These are phyloP conservation scores for Pyrenophora teres DNA, from an alignment of 2,329 filamentous ascomycete genomes.

Conservation along the genomic window DNA sequence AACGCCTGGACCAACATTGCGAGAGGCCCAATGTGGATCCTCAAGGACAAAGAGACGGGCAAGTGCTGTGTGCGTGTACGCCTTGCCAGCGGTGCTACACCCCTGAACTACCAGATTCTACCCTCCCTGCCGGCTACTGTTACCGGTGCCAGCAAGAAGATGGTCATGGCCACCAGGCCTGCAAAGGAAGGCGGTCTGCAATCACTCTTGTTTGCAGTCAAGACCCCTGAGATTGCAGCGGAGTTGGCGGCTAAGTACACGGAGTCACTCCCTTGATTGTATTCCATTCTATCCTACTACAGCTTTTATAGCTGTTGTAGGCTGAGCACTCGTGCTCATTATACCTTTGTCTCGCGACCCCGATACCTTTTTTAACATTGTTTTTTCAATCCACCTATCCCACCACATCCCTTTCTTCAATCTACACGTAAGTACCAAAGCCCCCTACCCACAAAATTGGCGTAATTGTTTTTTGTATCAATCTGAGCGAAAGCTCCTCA, in stretches of 20 bases:
- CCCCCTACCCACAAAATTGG: constrained; percentile 19
- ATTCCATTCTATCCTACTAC: neutral
- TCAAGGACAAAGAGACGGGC: constrained; percentile 43
- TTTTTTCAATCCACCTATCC: neutral
- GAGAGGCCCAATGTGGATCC: constrained; percentile 42
- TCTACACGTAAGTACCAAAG: constrained; percentile 1
- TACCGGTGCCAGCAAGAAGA: constrained; percentile 35
- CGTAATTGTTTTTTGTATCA: constrained; percentile 10
- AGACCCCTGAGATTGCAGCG: constrained; percentile 35
- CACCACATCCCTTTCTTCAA: neutral
- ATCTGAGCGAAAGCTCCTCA: neutral
- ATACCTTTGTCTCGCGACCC: neutral
- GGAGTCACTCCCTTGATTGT: constrained; percentile 28
- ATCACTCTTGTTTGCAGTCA: constrained; percentile 34
- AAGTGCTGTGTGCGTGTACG: constrained; percentile 43
- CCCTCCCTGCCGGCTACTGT: constrained; percentile 30
- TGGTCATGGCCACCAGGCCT: constrained; percentile 32
- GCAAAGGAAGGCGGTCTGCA: constrained; percentile 32
- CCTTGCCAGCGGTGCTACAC: constrained; percentile 36
- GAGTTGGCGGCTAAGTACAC: constrained; percentile 40
- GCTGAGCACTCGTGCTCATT: neutral
- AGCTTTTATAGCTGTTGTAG: neutral
- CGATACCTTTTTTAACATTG: neutral
- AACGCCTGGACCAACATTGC: constrained; percentile 40
- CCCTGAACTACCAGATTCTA: constrained; percentile 41